phyloP scores from a whole-genome alignment of 805 yeast genomes.

The Lipomyces yamadae region DNA sequence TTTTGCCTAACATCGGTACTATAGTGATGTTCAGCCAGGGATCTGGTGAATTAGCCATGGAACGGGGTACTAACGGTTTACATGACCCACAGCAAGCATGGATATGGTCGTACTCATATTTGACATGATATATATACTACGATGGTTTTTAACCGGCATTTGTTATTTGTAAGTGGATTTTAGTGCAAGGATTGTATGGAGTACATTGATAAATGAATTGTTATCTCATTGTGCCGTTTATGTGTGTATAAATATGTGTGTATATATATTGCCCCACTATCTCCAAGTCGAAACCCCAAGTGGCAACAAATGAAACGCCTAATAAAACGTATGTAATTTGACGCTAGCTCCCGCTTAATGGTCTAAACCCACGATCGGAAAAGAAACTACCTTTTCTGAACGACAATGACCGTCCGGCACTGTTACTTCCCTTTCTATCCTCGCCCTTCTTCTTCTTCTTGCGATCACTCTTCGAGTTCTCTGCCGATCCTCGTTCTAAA shows the following conservation, averaged over 20 bases:
- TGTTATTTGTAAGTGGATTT: too few relatives aligned
- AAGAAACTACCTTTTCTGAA: conserved; percentile 28
- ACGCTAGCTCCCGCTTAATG: neutral
- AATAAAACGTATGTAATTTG: too few relatives aligned
- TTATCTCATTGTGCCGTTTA: neutral
- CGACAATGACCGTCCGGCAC: neutral
- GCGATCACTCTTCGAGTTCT: conserved; percentile 2
- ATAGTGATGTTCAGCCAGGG: conserved; percentile 17
- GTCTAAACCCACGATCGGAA: conserved; percentile 14
- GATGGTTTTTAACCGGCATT: neutral
- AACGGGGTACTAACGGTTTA: conserved; percentile 4
- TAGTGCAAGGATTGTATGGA: too few relatives aligned
- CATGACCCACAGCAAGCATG: conserved; percentile 30
- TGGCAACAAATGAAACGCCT: too few relatives aligned
- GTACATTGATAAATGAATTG: neutral
- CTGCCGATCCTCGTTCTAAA: conserved; percentile 13
- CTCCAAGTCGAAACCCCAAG: neutral
- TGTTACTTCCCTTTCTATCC: neutral
- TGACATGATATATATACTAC: neutral
- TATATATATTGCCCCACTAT: neutral
- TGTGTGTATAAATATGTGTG: neutral
- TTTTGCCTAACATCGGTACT: neutral
- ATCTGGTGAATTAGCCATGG: neutral
- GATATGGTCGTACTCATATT: conserved; percentile 25
- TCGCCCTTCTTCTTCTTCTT: conserved; percentile 9